phyloP scores from a whole-genome alignment of 164 flowering plant species.

The Vitis vinifera region DNA sequence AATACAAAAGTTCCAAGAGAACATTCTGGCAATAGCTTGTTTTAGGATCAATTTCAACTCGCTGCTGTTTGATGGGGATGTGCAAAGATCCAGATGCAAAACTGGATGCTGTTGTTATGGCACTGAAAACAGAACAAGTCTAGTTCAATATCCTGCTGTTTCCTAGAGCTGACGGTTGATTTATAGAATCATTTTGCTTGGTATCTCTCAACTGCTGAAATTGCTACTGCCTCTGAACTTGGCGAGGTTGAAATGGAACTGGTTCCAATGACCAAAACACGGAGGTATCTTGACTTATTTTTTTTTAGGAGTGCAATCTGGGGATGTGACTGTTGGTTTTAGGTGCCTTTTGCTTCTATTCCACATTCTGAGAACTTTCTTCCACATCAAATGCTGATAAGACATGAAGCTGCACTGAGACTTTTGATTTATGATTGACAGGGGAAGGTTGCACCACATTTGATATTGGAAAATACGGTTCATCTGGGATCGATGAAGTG shows the following conservation, averaged over 20 bases:
- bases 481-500: conserved; percentile 18
- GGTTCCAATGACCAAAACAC: too few species aligned
- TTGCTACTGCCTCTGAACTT: too few species aligned
- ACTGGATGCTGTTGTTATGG: conserved; percentile 90
- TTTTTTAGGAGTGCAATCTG: too few species aligned
- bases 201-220: too few species aligned
- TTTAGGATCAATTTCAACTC: too few species aligned
- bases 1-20: too few species aligned
- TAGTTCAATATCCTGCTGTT: conserved; percentile 92
- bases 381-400: conserved; percentile 10
- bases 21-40: too few species aligned
- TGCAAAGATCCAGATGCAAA: conserved; percentile 86
- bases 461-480: conserved; percentile 12
- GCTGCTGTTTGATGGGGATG: conserved; percentile 27
- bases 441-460: conserved; percentile 6
- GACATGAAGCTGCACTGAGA: conserved; percentile 2
- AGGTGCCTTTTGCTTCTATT: conserved; percentile 10
- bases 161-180: conserved; percentile 49
- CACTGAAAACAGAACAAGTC: conserved; percentile 92
- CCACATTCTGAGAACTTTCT: conserved; percentile 15
- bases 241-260: too few species aligned
- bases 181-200: too few species aligned
- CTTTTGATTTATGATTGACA: conserved; percentile 8
- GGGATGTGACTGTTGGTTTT: conserved; percentile 2
- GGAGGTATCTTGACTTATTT: too few species aligned